Evolutionary conservation across 2,329 filamentous ascomycete genomes (phyloP).

Genomic region (Magnaporthiopsis poae): DNA sequence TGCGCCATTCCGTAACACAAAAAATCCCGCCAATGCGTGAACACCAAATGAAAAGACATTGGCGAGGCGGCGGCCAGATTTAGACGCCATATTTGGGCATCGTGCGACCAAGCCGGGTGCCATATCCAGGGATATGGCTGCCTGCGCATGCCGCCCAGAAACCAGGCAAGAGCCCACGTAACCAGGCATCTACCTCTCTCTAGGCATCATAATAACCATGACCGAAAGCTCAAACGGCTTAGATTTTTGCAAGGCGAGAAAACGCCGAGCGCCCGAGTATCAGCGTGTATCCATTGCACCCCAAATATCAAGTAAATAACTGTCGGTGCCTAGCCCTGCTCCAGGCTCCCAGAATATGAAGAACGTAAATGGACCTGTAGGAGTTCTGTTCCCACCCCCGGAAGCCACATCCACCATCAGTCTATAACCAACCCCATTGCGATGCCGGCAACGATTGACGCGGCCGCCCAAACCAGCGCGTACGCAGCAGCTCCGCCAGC

Average conservation of each 20-base stretch:
- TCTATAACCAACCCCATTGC: slow-evolving; percentile 37
- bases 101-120: too few relatives aligned
- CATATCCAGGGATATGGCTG: background rate
- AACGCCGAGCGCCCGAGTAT: background rate
- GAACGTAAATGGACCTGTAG: background rate
- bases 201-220: background rate
- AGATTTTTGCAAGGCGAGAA: background rate
- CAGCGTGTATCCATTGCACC: background rate
- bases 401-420: background rate
- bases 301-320: background rate
- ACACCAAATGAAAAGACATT: too few relatives aligned
- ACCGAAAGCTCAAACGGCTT: background rate
- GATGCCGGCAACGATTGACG: slow-evolving; percentile 50
- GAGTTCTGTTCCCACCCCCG: background rate
- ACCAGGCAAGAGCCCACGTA: background rate
- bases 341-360: background rate
- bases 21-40: too few relatives aligned
- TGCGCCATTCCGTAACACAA: too few relatives aligned
- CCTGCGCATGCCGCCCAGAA: background rate
- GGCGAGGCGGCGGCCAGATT: too few relatives aligned
- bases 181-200: background rate
- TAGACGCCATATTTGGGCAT: too few relatives aligned
- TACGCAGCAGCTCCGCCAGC: slow-evolving; percentile 60
- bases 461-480: slow-evolving; percentile 63
- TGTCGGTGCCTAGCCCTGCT: background rate